phyloP scores from a whole-genome alignment of 1,139 yeast genomes.

The Geotrichum fermentans region DNA sequence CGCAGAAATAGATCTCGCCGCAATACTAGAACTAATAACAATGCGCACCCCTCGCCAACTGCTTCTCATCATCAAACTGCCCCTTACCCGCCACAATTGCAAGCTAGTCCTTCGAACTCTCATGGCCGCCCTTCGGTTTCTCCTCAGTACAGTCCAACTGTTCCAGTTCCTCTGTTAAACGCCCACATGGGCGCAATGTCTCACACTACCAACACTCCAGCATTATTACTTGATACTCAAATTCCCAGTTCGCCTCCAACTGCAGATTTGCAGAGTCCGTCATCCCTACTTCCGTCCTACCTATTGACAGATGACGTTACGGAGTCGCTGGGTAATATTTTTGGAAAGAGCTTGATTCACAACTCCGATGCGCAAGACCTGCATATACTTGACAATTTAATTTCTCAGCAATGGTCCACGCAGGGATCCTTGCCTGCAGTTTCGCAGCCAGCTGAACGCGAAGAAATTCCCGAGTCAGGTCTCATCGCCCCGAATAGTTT shows the following conservation, averaged over 20 bases:
- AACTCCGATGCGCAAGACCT: slow-evolving; percentile 21
- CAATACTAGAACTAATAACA: slow-evolving; percentile 4
- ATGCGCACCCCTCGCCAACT: not conserved
- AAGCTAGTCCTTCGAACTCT: too few species aligned
- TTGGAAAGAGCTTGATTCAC: not conserved
- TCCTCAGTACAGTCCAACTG: not conserved
- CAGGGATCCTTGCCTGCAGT: slow-evolving; percentile 25
- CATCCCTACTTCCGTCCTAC: slow-evolving; percentile 10
- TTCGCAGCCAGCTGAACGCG: slow-evolving; percentile 22
- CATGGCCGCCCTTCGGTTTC: not conserved
- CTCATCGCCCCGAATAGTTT: too few species aligned
- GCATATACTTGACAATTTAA: slow-evolving; percentile 26
- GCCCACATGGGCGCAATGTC: not conserved
- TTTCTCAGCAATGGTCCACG: slow-evolving; percentile 22
- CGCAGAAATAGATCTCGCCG: slow-evolving; percentile 11
- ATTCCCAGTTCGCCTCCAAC: not conserved
- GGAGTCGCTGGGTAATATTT: not conserved
- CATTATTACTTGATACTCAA: not conserved
- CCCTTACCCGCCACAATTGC: not conserved
- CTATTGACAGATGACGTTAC: slow-evolving; percentile 12
- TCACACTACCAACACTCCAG: not conserved
- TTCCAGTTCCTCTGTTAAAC: not conserved
- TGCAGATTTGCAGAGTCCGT: slow-evolving; percentile 10
- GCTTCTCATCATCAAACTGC: not conserved
- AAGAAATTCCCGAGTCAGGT: too few species aligned